Evolutionary conservation across 148 eudicot species (phyloP), one percentile per base, ranked within the genome.

Genomic region (Cornus kousa): DNA sequence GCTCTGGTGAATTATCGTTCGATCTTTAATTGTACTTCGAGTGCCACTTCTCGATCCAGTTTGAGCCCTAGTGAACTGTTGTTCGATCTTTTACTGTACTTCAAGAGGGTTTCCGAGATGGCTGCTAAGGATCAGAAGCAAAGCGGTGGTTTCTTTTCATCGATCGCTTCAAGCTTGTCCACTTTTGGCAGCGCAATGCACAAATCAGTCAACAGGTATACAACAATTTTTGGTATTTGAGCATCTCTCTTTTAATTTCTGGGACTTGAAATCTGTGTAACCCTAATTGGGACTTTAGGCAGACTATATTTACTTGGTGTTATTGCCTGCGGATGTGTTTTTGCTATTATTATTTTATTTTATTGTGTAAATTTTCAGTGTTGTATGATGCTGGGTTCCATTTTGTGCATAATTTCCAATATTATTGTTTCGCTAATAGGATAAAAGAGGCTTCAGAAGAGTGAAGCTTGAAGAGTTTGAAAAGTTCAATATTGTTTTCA

Each of bases 151-250:
- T 91, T 94, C 73, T 94, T 94, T 82, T 72, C 92, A 23, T 82
- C 97, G 7, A 81, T 94, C 77, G 76, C 89, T 48, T 91, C 94
- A 20, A 81, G 95, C 31, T 78, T 92, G 50, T 90, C 98, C 24
- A 86, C 85, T 85, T 90, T 94, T 70, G 87, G 95, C 69, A 88
- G 72, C 78, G 90, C 93, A 78, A 89, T 91, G 97, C 90, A 87
- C 68, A 84, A 90, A 90, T 90, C 95, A 40, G 95, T 92, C 74
- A 92, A 87, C 55, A 97, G 98, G 98, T 94, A 88, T 72, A 4
- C 6, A 17, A 17, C 3, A 20, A 20, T 8, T 43, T 43, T 6
- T 43, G 48, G 10, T 9, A 53, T 53, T 53, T 53, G 17, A 53
- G 5, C 53, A 8, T 48, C 12, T 48, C 7, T 53, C 17, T 53